phyloP scores from a whole-genome alignment of 345 rosid genomes.

The Pugionium cornutum region DNA sequence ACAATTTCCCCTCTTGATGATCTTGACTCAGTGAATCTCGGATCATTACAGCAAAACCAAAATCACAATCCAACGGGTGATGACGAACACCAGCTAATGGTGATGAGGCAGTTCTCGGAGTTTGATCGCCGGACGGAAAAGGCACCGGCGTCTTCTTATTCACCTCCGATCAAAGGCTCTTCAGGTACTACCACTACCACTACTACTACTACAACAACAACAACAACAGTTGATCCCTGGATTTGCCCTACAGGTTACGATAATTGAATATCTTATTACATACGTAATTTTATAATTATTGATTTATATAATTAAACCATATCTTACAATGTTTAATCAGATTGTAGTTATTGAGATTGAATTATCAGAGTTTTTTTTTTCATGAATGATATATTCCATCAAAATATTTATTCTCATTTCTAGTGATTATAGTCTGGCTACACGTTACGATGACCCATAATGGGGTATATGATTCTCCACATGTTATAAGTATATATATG shows the following conservation, averaged over 20 bases:
- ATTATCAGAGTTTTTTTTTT: neutral
- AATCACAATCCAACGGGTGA: conserved; percentile 18
- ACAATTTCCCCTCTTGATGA: conserved; percentile 27
- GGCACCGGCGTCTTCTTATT: conserved; percentile 47
- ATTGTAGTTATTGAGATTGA: conserved; percentile 23
- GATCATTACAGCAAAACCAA: conserved; percentile 20
- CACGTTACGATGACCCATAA: conserved; percentile 37
- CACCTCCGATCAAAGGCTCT: conserved; percentile 44
- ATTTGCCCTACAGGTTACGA: conserved; percentile 60
- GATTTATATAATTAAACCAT: neutral
- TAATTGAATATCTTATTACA: conserved; percentile 14
- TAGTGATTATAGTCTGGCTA: conserved; percentile 35
- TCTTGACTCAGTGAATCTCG: conserved; percentile 26
- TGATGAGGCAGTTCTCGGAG: conserved; percentile 43
- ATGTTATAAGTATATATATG: conserved; percentile 28
- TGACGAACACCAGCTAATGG: conserved; percentile 23
- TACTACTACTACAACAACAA: neutral
- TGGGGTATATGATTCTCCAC: conserved; percentile 42
- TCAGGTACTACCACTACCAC: conserved; percentile 32
- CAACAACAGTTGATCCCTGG: conserved; percentile 66
- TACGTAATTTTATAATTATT: conserved; percentile 9
- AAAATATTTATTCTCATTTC: conserved; percentile 27
- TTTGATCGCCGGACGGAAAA: conserved; percentile 49
- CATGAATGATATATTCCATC: conserved; percentile 25
- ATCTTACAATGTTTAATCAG: conserved; percentile 18